Evolutionary conservation across 2,329 filamentous ascomycete genomes (phyloP).

Genomic region (Ceratocystis colombiana): DNA sequence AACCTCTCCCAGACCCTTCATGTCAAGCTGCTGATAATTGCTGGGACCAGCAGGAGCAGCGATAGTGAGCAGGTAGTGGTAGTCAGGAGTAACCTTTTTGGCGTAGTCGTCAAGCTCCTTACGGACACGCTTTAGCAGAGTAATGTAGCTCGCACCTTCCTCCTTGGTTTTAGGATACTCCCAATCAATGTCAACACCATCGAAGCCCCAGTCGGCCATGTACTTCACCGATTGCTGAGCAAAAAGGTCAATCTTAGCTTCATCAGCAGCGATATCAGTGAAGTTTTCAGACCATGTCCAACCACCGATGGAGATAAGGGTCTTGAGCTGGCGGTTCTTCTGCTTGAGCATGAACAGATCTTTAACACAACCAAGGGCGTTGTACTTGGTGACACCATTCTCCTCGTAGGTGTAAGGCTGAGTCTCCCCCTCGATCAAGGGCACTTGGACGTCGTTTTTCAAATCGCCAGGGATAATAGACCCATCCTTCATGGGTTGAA

Average conservation of each 20-base stretch:
- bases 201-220: conserved; percentile 61
- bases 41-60: conserved; percentile 41
- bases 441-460: conserved; percentile 62
- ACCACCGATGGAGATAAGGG: conserved; percentile 70
- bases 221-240: conserved; percentile 58
- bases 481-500: conserved; percentile 61
- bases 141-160: conserved; percentile 38
- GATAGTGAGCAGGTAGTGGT: conserved; percentile 47
- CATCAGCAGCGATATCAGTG: conserved; percentile 53
- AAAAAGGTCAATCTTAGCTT: conserved; percentile 53
- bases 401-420: conserved; percentile 35
- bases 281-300: conserved; percentile 79
- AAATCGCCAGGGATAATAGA: conserved; percentile 62
- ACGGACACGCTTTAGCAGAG: conserved; percentile 39
- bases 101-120: conserved; percentile 42
- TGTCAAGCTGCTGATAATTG: conserved; percentile 41
- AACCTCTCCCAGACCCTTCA: conserved; percentile 38
- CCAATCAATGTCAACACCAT: conserved; percentile 40
- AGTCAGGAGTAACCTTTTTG: conserved; percentile 35
- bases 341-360: conserved; percentile 72
- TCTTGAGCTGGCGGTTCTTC: conserved; percentile 64
- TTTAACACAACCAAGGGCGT: conserved; percentile 72
- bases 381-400: conserved; percentile 52
- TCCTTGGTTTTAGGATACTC: conserved; percentile 34
- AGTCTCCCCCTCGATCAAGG: conserved; percentile 42